Conservation (phyloP, 2,329 filamentous ascomycete genomes). For the Zasmidium cellare region DNA sequence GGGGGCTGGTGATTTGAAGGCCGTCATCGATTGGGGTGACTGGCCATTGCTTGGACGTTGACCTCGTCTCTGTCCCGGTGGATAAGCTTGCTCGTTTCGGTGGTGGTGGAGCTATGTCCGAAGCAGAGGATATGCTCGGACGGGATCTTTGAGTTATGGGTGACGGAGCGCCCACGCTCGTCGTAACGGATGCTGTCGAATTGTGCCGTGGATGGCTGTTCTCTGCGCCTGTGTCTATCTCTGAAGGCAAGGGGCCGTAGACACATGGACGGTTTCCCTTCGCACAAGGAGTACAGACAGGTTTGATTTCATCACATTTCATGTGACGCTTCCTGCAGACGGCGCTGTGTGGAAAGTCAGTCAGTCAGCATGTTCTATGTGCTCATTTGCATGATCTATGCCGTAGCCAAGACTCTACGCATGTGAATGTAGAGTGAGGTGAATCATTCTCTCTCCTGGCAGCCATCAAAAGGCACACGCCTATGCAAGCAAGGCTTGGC, state of each 20-base stretch:
- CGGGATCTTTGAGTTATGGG: background rate
- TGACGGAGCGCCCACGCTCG: slow-evolving; percentile 2
- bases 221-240: background rate
- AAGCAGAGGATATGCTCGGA: background rate
- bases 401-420: too few species aligned
- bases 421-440: too few species aligned
- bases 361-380: background rate
- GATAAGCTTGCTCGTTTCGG: slow-evolving; percentile 10
- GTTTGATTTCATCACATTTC: slow-evolving; percentile 53
- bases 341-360: slow-evolving; percentile 17
- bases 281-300: slow-evolving; percentile 45
- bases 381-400: too few species aligned
- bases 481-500: too few species aligned
- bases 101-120: background rate
- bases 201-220: background rate
- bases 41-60: slow-evolving; percentile 17
- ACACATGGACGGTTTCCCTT: slow-evolving; percentile 46
- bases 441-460: too few species aligned
- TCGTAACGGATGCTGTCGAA: background rate
- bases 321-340: slow-evolving; percentile 44
- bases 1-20: slow-evolving; percentile 24
- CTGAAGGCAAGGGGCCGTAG: slow-evolving; percentile 30
- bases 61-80: slow-evolving; percentile 2
- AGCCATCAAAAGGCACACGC: too few species aligned
- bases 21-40: slow-evolving; percentile 18